Evolutionary conservation across 148 eudicot genomes (phyloP).

Genomic region (Euryodendron excelsum): DNA sequence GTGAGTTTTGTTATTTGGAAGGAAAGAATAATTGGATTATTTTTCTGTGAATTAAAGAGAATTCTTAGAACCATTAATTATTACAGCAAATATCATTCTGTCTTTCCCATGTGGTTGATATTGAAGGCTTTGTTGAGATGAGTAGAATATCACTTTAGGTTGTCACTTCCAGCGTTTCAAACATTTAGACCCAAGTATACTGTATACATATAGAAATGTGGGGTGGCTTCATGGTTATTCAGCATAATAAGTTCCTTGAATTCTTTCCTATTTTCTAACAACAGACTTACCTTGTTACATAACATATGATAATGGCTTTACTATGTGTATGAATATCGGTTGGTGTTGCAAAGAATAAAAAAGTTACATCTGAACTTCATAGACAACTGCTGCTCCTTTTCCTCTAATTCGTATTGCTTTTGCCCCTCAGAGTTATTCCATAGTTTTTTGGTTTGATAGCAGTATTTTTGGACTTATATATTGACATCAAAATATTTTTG

Average conservation of each 20-base stretch:
- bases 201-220: background rate
- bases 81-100: too few species aligned
- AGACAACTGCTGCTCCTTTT: background rate
- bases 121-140: background rate
- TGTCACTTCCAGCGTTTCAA: background rate
- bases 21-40: background rate
- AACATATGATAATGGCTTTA: background rate
- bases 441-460: too few species aligned
- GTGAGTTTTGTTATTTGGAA: too few species aligned
- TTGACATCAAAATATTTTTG: background rate
- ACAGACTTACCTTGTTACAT: background rate
- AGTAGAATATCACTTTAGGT: background rate
- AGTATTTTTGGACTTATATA: too few species aligned
- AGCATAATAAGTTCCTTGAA: background rate
- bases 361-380: background rate
- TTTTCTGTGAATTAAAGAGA: background rate
- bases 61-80: background rate
- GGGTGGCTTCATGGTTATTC: background rate
- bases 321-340: background rate
- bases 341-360: too few species aligned
- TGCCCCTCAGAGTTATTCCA: background rate
- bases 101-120: background rate
- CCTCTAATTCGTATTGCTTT: slow-evolving; percentile 1
- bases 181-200: background rate
- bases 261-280: background rate